Base-by-base conservation (phyloP, 1,284 basidiomycete genomes). In the Puccinia horiana region DNA sequence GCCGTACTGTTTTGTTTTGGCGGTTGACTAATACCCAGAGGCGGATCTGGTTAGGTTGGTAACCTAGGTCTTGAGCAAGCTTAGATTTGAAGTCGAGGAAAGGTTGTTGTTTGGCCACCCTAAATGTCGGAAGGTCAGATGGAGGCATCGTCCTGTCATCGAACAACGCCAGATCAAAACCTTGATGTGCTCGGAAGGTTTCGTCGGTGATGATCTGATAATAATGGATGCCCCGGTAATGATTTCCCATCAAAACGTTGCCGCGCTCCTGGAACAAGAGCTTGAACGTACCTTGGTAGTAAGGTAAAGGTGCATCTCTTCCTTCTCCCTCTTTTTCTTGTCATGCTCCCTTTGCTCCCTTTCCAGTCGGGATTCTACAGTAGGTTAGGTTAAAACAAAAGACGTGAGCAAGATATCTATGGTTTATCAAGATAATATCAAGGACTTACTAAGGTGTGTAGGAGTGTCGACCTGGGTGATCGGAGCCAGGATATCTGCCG, bases 1-100 rank as follows among this genome's bases (percentile, higher is more conserved):
- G 97, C 83, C 97, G 92, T 77, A 98, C 95, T 14, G 97, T 99
- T 90, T 99, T 99, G 89, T 99, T 99, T 88, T 99, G 97, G 74
- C 97, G 91, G 88, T 99, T 99, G 79, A 99, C 97, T 47, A 99
- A 88, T 0, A 99, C 96, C 97, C 97, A 99, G 61, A 99, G 89
- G 37, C 96, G 91, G 86, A 98, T 93, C 85, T 94, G 92, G 84
- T 91, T 92, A 86, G 96, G 94, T 12, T 93, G 91, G 85, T 92
- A 90, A 86, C 93, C 93, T 89, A 96, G 95, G 87, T 96, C 94
- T 83, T 91, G 90, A 0, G 96, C 95, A 75, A 99, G 92, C 81
- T 95, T 92, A 76, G 90, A 90, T 89, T 99, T 99, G 91, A 99
- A 99, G 69, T 91, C 92, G 85, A 91, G 91, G 87, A 95, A 99